Base-by-base conservation (phyloP, 352 stramenopile species). In the Globisporangium cederbergense region DNA sequence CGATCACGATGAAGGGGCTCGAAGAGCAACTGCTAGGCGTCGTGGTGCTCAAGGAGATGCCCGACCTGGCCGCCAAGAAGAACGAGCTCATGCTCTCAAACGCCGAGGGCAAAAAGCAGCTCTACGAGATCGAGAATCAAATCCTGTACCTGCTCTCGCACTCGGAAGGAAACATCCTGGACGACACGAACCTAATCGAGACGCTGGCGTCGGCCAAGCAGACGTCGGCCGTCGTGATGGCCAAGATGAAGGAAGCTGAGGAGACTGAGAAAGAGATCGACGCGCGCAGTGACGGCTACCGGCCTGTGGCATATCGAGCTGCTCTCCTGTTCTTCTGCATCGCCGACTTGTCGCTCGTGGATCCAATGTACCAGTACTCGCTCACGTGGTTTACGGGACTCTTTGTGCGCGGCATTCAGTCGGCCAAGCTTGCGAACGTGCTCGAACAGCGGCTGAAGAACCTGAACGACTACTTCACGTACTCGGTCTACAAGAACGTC, bases 401-500 rank as follows among this genome's bases (percentile, higher is more conserved):
- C n/a, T 98, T 98, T 74, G 77, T 97, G 13, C 89, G 90, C 51
- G 86, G 86, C 16, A 97, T 97, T 49, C 82, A 89, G 63, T 74
- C 83, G 5, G 90, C 91, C 2, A 93, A 80, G 71, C 80, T 64
- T 60, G 77, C 77, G 25, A 78, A 72, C 25, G 82, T 75, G 22
- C 74, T 98, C 0, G 83, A 91, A 22, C 76, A 89, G 60, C 75
- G 92, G 0, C 72, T 98, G 16, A 77, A 77, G 25, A 93, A 95
- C 66, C 76, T 98, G 18, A 97, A 97, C 68, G 88, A 98, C 62
- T 97, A 81, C 53, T 97, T 97, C 57, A 98, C 93, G 13, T 97
- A 97, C 66, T 97, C 92, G 6, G 78, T 98, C 22, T 98, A 98
- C 77, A 96, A 93, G 62, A 98, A 97, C 65, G 86, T 98, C 47